Conservation (phyloP, 2,329 filamentous ascomycete genomes). For the Xylaria sp. region DNA sequence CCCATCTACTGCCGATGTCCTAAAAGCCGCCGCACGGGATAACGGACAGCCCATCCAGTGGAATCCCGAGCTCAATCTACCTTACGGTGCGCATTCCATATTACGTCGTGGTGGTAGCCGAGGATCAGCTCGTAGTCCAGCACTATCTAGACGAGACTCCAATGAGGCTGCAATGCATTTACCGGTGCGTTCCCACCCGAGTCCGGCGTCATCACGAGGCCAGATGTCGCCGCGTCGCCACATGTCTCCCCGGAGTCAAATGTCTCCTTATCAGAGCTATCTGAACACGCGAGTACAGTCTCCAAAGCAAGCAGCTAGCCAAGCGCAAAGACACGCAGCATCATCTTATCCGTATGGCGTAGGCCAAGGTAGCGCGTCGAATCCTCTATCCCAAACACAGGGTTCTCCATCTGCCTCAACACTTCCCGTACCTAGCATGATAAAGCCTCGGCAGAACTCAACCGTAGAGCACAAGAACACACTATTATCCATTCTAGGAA, state of each 20-base stretch:
- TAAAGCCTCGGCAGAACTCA: conserved; percentile 52
- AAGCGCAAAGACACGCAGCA: conserved; percentile 32
- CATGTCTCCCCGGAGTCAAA: conserved; percentile 31
- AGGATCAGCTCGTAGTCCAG: conserved; percentile 40
- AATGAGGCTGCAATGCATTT: conserved; percentile 35
- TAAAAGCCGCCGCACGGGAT: conserved; percentile 45
- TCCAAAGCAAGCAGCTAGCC: conserved; percentile 37
- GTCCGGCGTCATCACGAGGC: conserved; percentile 38
- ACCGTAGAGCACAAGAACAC: conserved; percentile 58
- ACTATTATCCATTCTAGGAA: conserved; percentile 72
- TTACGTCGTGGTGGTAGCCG: conserved; percentile 49
- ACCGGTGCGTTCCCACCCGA: conserved; percentile 38
- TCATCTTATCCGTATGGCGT: conserved; percentile 44
- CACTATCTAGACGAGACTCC: conserved; percentile 34
- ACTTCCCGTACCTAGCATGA: conserved; percentile 45
- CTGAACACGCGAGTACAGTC: conserved; percentile 38
- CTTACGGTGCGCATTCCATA: conserved; percentile 55
- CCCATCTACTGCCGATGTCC: conserved; percentile 44
- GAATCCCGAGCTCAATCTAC: conserved; percentile 54
- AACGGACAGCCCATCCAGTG: conserved; percentile 50
- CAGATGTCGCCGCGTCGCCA: conserved; percentile 39
- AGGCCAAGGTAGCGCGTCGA: conserved; percentile 39
- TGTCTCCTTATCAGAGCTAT: conserved; percentile 41
- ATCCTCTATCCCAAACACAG: conserved; percentile 44
- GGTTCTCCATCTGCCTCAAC: conserved; percentile 47